A percentile compares a stretch with the other conserved stretches of the same genome.
Conservation (phyloP, 441 rosid species). For the Kokia cookei region DNA sequence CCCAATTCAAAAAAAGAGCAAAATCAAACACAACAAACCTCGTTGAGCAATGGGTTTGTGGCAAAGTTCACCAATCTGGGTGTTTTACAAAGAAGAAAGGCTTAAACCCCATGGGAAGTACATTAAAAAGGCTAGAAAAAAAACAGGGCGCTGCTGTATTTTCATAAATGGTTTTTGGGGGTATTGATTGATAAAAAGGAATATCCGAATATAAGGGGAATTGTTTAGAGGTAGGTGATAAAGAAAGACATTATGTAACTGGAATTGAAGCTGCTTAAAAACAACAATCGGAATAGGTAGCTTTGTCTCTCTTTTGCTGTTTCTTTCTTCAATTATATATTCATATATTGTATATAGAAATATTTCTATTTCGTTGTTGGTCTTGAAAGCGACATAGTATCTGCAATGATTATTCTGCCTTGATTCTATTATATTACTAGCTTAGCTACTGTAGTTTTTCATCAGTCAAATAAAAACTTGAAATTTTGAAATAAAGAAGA, state of each 20-base stretch:
- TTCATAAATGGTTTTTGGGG: conserved; percentile 1
- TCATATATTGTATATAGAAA: neutral
- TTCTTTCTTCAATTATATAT: conserved; percentile 9
- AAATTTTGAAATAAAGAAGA: neutral
- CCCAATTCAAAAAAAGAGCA: neutral
- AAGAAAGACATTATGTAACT: conserved; percentile 24
- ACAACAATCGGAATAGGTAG: conserved; percentile 15
- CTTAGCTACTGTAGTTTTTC: neutral
- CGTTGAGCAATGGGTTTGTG: conserved; percentile 11
- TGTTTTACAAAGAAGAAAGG: neutral
- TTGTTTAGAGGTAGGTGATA: conserved; percentile 47
- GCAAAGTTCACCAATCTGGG: neutral
- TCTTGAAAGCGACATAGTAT: neutral
- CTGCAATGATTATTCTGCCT: neutral
- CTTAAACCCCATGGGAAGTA: too few relatives aligned
- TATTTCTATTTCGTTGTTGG: neutral
- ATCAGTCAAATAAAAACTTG: neutral
- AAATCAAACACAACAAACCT: conserved; percentile 9
- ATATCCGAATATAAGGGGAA: conserved; percentile 18
- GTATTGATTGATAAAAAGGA: conserved; percentile 10
- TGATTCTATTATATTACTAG: neutral
- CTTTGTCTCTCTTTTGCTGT: neutral
- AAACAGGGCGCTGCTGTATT: too few relatives aligned
- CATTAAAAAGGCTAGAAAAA: too few relatives aligned
- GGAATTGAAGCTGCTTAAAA: conserved; percentile 22